These are phyloP conservation scores for Ganoderma leucocontextum DNA, from an alignment of 1,284 basidiomycete species.

Conservation along the genomic window DNA sequence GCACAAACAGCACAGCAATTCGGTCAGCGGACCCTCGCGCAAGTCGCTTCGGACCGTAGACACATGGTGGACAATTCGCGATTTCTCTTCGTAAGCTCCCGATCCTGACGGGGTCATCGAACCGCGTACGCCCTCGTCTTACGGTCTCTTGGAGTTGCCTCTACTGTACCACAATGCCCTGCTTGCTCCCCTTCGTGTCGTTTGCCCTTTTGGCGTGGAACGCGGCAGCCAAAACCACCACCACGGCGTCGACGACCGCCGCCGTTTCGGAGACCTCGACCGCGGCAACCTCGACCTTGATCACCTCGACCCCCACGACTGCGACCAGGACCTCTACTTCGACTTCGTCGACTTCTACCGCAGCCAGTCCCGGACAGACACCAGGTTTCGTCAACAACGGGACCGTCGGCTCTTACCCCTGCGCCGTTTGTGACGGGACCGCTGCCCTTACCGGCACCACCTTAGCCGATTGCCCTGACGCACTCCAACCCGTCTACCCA, in stretches of 20 bases:
- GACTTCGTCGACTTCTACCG: neutral
- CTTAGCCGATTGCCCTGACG: neutral
- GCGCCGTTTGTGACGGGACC: neutral
- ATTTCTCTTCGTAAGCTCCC: neutral
- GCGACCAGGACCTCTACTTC: neutral
- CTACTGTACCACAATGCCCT: neutral
- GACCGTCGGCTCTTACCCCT: neutral
- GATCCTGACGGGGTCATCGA: neutral
- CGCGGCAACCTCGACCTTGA: neutral
- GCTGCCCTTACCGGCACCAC: neutral
- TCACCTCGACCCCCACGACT: neutral
- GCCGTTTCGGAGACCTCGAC: neutral
- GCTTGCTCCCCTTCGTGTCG: neutral
- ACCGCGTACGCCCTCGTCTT: neutral
- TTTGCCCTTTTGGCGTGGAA: neutral
- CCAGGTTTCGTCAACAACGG: conserved; percentile 7
- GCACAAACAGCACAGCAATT: conserved; percentile 3
- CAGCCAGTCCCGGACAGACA: neutral
- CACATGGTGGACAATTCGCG: neutral
- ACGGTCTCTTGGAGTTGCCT: neutral
- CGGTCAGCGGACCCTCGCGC: neutral
- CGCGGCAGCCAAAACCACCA: neutral
- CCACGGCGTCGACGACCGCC: neutral
- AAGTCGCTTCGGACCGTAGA: conserved; percentile 4
- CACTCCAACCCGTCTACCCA: conserved; percentile 38